Evolutionary conservation across 352 stramenopile species (phyloP).

Genomic region (Globisporangium spinosum): DNA sequence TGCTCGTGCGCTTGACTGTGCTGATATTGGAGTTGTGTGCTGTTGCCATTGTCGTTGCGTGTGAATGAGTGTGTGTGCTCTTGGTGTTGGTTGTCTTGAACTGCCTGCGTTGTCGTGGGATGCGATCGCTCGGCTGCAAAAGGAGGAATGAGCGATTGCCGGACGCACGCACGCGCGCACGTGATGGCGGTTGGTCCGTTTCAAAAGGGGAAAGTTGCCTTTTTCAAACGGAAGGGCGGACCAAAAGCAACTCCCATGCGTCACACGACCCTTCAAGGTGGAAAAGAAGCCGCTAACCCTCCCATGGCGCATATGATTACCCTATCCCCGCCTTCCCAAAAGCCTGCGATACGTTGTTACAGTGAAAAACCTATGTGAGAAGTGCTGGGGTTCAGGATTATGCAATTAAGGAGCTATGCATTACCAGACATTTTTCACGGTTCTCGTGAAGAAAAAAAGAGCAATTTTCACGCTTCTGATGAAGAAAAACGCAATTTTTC

Average conservation of each 20-base stretch:
- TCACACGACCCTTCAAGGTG: background rate
- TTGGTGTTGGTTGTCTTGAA: background rate
- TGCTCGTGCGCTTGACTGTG: slow-evolving; percentile 12
- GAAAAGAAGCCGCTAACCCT: background rate
- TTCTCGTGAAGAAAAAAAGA: background rate
- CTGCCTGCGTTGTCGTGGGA: background rate
- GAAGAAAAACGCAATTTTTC: background rate
- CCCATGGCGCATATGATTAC: background rate
- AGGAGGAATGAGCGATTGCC: background rate
- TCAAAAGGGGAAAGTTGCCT: background rate
- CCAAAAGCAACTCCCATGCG: background rate
- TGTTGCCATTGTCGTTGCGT: background rate
- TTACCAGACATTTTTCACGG: background rate
- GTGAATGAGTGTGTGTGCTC: background rate
- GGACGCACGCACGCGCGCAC: background rate
- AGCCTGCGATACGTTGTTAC: background rate
- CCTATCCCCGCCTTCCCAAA: background rate
- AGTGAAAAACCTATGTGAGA: background rate
- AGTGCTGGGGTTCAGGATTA: background rate
- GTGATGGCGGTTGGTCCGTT: background rate
- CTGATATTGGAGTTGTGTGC: background rate
- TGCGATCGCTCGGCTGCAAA: background rate
- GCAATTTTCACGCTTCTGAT: too few relatives aligned
- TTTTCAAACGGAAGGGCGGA: background rate
- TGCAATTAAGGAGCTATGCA: background rate